Conservation (phyloP, 768 basidiomycete genomes). For the Rhizopogon sp. region DNA sequence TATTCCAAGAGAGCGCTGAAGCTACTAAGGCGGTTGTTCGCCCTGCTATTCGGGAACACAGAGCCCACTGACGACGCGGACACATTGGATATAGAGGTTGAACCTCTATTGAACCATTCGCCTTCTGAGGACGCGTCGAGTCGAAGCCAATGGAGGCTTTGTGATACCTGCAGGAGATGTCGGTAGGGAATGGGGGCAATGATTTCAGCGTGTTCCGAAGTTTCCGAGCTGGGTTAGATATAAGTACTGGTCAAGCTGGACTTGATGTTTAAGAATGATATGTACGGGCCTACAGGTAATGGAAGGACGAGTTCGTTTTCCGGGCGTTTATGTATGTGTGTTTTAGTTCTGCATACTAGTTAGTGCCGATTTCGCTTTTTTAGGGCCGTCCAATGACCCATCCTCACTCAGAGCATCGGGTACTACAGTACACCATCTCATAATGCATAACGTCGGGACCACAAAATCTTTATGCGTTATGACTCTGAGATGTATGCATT, state of each 20-base stretch:
- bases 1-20: slow-evolving; percentile 42
- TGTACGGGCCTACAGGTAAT: no score
- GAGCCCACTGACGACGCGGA: slow-evolving; percentile 23
- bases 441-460: no score
- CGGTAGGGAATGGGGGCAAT: slow-evolving; percentile 63
- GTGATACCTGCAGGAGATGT: slow-evolving; percentile 55
- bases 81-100: slow-evolving; percentile 36
- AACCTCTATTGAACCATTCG: slow-evolving; percentile 32
- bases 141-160: slow-evolving; percentile 59
- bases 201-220: slow-evolving; percentile 41
- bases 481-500: no score
- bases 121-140: slow-evolving; percentile 39
- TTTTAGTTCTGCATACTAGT: no score
- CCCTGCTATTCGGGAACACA: slow-evolving; percentile 13
- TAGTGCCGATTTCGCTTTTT: no score
- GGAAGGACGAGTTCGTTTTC: no score
- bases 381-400: no score
- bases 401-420: no score
- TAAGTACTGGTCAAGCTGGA: background rate
- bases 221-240: slow-evolving; percentile 11
- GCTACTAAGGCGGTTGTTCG: slow-evolving; percentile 29
- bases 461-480: no score
- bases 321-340: no score
- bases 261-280: background rate
- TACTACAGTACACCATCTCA: no score